Evolutionary conservation across 257 asterid species (phyloP), one percentile per base, ranked within the genome.

Genomic region (Solanum chiquidenum): DNA sequence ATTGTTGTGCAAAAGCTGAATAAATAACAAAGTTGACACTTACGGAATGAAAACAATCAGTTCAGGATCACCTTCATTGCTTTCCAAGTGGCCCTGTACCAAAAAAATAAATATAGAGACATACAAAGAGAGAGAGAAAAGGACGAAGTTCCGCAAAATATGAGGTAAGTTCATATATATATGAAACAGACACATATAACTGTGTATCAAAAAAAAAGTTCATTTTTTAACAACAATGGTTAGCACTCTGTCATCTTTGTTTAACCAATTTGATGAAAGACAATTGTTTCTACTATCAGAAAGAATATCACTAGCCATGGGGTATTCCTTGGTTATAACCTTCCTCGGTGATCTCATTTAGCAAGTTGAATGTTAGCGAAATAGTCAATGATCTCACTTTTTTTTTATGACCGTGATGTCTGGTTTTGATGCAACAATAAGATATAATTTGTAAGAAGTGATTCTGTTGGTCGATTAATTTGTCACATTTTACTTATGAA

Each of bases 11-110:
- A 71, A 44, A 58, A 80, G 40, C 46, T 6, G 62, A 35, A 21
- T 23, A 5, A 33, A 7, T 9, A 86, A 87, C 72, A 73, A 89
- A 72, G 46, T 52, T 46, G 66, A 75, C 83, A 92, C 98, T 94
- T 92, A 97, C 98, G 98, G 99, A 74, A 97, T 97, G 90, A 95
- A 95, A 88, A 97, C 96, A 88, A 97, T 95, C 93, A 97, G 90
- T 92, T 97, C 98, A 3, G 99, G 98, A 91, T 97, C 99, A 21
- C 98, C 98, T 69, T 92, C 95, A 89, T 97, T 97, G 98, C 98
- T 97, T 92, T 97, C 99, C 96, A 97, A 90, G 91, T 92, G 89
- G 91, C 97, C 98, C 99, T 97, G 94, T 72, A 33, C 73, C 87
- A 35, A 79, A 38, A 38, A 14, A 87, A 87, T 73, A 83, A 40